Evolutionary conservation across 2,329 filamentous ascomycete species (phyloP).

Genomic region (Penicillium verrucosum): DNA sequence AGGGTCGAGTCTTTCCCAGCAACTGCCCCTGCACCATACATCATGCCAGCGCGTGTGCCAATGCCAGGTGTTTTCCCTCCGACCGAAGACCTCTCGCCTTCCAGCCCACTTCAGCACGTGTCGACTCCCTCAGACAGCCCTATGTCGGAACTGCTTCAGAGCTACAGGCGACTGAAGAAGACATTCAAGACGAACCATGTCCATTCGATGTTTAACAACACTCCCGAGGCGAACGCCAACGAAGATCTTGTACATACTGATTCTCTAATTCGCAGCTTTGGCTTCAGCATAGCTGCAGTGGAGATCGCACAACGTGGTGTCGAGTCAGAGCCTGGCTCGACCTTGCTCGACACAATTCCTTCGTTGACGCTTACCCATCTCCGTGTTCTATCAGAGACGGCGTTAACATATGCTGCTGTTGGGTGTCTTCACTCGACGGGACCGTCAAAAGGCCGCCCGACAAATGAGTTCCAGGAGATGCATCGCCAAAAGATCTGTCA

Average conservation of each 20-base stretch:
- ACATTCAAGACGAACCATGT: constrained; percentile 54
- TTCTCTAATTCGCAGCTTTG: constrained; percentile 54
- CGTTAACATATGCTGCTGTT: constrained; percentile 76
- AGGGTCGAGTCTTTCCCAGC: constrained; percentile 28
- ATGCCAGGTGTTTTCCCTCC: constrained; percentile 42
- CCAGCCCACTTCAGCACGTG: constrained; percentile 34
- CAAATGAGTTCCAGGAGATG: constrained; percentile 64
- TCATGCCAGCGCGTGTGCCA: constrained; percentile 30
- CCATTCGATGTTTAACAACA: constrained; percentile 46
- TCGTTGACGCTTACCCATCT: constrained; percentile 82
- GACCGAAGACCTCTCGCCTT: constrained; percentile 30
- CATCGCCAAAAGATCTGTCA: constrained; percentile 70
- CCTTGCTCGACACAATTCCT: constrained; percentile 77
- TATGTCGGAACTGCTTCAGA: constrained; percentile 50
- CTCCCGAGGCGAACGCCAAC: constrained; percentile 36
- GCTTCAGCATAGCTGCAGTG: constrained; percentile 79
- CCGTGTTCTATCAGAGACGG: constrained; percentile 83
- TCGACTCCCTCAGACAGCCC: constrained; percentile 32
- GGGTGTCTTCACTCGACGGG: constrained; percentile 63
- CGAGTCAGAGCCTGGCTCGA: constrained; percentile 68
- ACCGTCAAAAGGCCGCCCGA: constrained; percentile 55
- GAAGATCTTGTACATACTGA: constrained; percentile 51
- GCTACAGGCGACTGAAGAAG: constrained; percentile 56
- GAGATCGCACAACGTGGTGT: constrained; percentile 91
- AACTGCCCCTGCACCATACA: constrained; percentile 21